Evolutionary conservation across 2,329 filamentous ascomycete species (phyloP).

Genomic region (Xylaria sp.): DNA sequence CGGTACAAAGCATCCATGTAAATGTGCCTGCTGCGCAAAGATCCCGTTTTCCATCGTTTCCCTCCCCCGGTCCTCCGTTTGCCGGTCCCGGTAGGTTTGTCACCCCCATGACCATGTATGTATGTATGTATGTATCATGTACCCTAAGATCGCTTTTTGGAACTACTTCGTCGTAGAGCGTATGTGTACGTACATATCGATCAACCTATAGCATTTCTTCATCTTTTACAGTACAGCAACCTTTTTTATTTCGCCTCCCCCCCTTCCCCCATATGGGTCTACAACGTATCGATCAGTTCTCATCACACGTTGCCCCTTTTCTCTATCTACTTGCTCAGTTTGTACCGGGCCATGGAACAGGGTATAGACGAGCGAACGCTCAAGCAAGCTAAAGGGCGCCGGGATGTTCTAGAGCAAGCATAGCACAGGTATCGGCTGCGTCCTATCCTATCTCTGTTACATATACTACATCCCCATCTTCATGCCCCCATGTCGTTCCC

Average conservation of each 20-base stretch:
- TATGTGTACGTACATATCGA: slow-evolving; percentile 10
- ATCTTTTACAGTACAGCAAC: neutral
- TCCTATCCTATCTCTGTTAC: slow-evolving; percentile 25
- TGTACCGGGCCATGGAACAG: slow-evolving; percentile 24
- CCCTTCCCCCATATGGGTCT: neutral
- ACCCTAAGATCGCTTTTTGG: slow-evolving; percentile 1
- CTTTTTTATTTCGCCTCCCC: neutral
- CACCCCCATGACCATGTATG: slow-evolving; percentile 19
- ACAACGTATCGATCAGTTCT: slow-evolving; percentile 20
- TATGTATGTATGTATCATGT: slow-evolving; percentile 17
- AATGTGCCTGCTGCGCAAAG: neutral
- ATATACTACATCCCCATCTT: slow-evolving; percentile 24
- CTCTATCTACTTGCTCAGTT: slow-evolving; percentile 16
- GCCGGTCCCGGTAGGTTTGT: neutral
- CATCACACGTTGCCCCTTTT: slow-evolving; percentile 25
- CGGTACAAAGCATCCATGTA: slow-evolving; percentile 28
- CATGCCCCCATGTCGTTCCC: slow-evolving; percentile 24
- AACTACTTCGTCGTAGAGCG: slow-evolving; percentile 10
- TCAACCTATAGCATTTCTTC: slow-evolving; percentile 8
- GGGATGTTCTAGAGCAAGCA: slow-evolving; percentile 10
- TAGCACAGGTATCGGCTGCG: slow-evolving; percentile 10
- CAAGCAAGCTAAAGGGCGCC: slow-evolving; percentile 18
- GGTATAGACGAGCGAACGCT: slow-evolving; percentile 21
- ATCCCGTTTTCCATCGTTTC: neutral
- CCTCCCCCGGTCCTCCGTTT: neutral